Conservation (phyloP, 148 eudicot species). For the Amaranthus hypochondriacus region DNA sequence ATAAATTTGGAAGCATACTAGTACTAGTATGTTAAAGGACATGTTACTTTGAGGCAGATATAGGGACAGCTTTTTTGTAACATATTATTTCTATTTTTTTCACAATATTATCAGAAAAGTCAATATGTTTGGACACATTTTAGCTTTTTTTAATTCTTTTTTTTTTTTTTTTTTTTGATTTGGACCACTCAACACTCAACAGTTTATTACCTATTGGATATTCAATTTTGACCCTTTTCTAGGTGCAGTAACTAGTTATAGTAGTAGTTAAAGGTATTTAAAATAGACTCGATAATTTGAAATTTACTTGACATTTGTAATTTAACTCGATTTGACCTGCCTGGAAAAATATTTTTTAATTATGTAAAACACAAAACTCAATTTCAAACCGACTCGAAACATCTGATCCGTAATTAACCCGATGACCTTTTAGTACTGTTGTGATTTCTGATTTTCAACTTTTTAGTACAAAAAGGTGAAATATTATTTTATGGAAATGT, state of each 20-base stretch:
- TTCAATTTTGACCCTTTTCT: conserved; percentile 28
- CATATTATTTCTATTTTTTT: conserved; percentile 17
- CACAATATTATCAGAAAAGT: conserved; percentile 23
- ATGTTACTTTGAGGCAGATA: conserved; percentile 26
- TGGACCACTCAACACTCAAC: conserved; percentile 30
- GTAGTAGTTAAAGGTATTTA: neutral
- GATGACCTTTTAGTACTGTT: neutral
- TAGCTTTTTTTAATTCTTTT: neutral
- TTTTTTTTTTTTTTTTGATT: neutral
- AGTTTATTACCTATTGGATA: conserved; percentile 10
- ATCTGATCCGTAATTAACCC: too few relatives aligned
- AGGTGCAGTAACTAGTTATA: neutral
- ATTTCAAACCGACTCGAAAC: too few relatives aligned
- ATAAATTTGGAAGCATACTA: conserved; percentile 31
- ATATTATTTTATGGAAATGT: conserved; percentile 12
- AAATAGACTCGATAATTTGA: too few relatives aligned
- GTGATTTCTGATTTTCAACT: neutral
- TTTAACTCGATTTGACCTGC: too few relatives aligned
- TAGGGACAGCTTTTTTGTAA: conserved; percentile 27
- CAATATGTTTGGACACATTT: conserved; percentile 23
- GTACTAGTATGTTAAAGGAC: conserved; percentile 9
- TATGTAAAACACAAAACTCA: too few relatives aligned
- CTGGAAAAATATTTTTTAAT: too few relatives aligned
- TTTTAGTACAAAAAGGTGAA: neutral
- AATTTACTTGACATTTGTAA: too few relatives aligned